These are phyloP conservation scores for Wickerhamomyces pijperi DNA, from an alignment of 805 yeast genomes.

Conservation along the genomic window DNA sequence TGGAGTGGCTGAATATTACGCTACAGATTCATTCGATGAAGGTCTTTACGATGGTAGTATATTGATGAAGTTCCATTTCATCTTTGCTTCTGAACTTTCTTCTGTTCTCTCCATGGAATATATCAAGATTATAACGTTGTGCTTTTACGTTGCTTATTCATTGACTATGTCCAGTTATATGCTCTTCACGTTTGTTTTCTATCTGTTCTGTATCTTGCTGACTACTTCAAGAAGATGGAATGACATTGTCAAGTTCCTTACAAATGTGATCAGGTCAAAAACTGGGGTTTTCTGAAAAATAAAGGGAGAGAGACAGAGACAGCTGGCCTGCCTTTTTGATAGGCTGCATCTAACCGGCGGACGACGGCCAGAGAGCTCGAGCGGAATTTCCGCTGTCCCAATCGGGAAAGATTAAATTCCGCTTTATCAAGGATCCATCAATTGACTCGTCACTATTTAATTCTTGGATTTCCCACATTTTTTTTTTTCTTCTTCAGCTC, in stretches of 20 bases:
- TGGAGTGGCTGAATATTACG: neutral
- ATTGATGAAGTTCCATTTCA: neutral
- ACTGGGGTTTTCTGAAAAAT: neutral
- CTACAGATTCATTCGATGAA: neutral
- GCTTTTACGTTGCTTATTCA: constrained; percentile 1
- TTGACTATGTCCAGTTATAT: constrained; percentile 1
- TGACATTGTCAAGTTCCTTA: constrained; percentile 1
- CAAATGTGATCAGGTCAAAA: neutral
- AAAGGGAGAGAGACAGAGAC: too few relatives aligned
- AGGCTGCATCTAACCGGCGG: too few relatives aligned
- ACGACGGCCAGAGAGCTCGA: neutral
- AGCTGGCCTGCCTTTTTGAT: too few relatives aligned
- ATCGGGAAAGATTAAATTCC: neutral
- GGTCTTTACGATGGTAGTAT: neutral
- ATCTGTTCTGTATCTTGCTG: neutral
- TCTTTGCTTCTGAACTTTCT: neutral
- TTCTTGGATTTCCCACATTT: neutral
- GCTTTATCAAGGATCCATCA: too few relatives aligned
- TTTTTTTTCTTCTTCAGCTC: neutral
- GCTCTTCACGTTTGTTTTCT: neutral
- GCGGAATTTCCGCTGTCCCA: neutral
- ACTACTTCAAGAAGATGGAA: constrained; percentile 1
- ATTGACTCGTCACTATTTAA: too few relatives aligned
- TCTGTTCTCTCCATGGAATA: neutral
- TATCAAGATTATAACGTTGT: neutral